A percentile compares a stretch with the other conserved stretches of the same genome.
Evolutionary conservation across 139 green algal species (phyloP).

Genomic region (Chlamydomonas sphaeroides): DNA sequence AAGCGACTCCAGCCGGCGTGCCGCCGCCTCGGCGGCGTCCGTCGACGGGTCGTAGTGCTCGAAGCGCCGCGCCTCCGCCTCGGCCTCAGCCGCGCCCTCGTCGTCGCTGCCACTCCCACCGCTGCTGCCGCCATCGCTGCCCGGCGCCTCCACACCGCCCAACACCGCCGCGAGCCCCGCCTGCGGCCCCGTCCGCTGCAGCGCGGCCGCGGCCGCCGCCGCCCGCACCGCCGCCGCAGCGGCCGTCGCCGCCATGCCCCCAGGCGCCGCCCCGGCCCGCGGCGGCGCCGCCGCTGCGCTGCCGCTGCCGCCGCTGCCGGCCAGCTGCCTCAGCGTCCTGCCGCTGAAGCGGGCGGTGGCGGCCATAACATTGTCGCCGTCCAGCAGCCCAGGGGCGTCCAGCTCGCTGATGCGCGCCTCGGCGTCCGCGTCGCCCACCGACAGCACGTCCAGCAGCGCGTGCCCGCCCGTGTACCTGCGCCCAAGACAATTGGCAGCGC

Average conservation of each 20-base stretch:
- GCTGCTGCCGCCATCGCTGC: too few relatives aligned
- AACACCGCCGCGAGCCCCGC: too few relatives aligned
- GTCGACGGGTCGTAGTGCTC: conserved; percentile 31
- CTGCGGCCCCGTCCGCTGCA: too few relatives aligned
- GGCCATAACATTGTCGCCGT: conserved; percentile 46
- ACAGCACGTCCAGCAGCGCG: not conserved
- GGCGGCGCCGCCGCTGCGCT: not conserved
- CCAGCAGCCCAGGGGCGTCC: not conserved
- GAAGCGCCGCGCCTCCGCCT: not conserved
- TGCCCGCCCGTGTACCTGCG: not conserved
- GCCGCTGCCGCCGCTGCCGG: conserved; percentile 4
- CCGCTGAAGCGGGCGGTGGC: conserved; percentile 45
- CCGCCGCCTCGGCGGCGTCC: conserved; percentile 3
- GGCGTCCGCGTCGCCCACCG: not conserved
- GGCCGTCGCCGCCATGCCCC: not conserved
- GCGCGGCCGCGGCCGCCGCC: not conserved
- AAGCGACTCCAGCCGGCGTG: not conserved
- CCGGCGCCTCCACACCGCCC: too few relatives aligned
- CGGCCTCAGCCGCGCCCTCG: not conserved
- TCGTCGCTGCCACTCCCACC: not conserved
- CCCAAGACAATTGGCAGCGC: too few relatives aligned
- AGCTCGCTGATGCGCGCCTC: conserved; percentile 1
- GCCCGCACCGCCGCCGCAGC: not conserved
- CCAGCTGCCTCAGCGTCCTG: conserved; percentile 45
- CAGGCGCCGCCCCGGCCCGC: not conserved